Conservation (phyloP, 208 protist genomes). For the Strigomonas galati region DNA sequence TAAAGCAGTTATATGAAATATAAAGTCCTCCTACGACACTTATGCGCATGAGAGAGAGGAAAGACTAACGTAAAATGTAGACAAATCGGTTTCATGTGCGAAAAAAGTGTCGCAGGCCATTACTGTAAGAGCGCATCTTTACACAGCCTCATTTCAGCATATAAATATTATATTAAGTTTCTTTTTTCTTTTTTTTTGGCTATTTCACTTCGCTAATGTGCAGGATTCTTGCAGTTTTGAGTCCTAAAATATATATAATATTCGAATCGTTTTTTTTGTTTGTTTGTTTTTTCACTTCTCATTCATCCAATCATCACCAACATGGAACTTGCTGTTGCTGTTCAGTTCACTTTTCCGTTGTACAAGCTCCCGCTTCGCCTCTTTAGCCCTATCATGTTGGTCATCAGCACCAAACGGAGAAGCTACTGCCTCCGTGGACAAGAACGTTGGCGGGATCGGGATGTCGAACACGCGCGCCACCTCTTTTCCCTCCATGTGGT, state of each 20-base stretch:
- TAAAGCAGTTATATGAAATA: too few species aligned
- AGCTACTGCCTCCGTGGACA: constrained; percentile 22
- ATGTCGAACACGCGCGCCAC: constrained; percentile 70
- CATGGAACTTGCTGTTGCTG: neutral
- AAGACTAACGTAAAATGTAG: too few species aligned
- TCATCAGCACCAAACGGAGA: constrained; percentile 4
- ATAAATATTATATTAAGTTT: neutral
- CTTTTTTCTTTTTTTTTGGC: neutral
- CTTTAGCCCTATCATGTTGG: constrained; percentile 7
- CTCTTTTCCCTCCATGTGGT: constrained; percentile 48
- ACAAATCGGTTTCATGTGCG: too few species aligned
- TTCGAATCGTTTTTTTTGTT: constrained; percentile 1
- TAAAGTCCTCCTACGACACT: too few species aligned
- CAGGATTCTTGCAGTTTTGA: too few species aligned
- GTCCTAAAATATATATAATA: too few species aligned
- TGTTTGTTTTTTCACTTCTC: neutral
- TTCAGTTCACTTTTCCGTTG: neutral
- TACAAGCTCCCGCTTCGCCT: neutral
- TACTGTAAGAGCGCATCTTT: neutral
- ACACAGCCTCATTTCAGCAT: neutral
- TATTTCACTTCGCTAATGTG: too few species aligned
- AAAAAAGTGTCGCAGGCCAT: neutral
- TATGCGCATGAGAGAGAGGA: too few species aligned
- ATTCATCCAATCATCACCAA: constrained; percentile 12
- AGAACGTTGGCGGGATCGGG: constrained; percentile 58